Evolutionary conservation across 1,284 basidiomycete species (phyloP), one percentile per base, ranked within the genome.

Genomic region (Omphalotus olearius): DNA sequence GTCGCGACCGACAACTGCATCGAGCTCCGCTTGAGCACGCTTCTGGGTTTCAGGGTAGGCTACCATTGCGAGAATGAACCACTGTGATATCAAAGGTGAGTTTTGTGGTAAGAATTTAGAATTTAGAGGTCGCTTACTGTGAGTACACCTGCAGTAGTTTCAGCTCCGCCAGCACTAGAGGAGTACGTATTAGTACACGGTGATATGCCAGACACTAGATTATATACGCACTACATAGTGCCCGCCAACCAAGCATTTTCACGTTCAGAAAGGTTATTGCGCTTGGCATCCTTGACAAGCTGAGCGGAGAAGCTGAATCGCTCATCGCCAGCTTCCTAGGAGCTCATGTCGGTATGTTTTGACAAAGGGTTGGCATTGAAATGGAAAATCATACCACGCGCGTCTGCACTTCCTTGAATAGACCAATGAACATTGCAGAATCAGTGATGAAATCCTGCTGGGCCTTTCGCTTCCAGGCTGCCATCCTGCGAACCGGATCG

Each of bases 41-140:
- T 49, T 50, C 48, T 66, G 65, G 23, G 59, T 52, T 18, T 67
- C 62, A 6, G 63, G 67, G 45, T 63, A 59, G 9, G 56, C 56
- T 16, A 64, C 51, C 63, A 67, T 62, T 10, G 64, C 64, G n/a
- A 66, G 55, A 44, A 66, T 55, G 43, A 59, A 64, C 60, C 60
- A 61, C n/a, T 35, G 49, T 36, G 54, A 62, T 56, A 6, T 13
- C 4, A 7, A 33, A 33, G 4, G 30, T 33, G 30, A 33, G 30
- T 33, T 10, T 33, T 23, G 23, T 23, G 23, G 3, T 23, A 5
- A 5, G 23, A 23, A 23, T 5, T 23, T 2, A 23, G 23, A 23
- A 23, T 23, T 23, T 13, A 33, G 13, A 28, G 26, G 26, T 28
- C 30, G 9, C 30, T 33, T 9, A 33, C 30, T 10, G 30, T 33